Conservation (phyloP, 2,329 filamentous ascomycete species). For the Pestalotiopsis sp. region DNA sequence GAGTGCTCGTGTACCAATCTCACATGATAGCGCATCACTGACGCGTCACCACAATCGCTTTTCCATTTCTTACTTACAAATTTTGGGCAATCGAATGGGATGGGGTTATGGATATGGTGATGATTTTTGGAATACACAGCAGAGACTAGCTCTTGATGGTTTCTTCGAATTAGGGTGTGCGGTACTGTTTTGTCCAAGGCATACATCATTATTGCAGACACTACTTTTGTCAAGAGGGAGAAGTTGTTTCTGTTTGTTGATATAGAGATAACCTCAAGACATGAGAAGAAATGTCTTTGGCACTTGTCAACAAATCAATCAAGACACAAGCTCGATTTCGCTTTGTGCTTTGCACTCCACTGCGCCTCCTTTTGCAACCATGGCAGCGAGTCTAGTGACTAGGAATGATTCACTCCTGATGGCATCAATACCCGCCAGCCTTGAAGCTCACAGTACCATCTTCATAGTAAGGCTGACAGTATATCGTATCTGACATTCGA, state of each 20-base stretch:
- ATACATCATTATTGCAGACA: not conserved
- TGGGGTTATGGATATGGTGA: not conserved
- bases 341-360: not conserved
- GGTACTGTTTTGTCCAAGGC: not conserved
- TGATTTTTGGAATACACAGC: not conserved
- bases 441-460: no score
- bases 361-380: no score
- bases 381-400: no score
- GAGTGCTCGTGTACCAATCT: not conserved
- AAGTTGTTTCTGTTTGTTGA: not conserved
- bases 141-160: not conserved
- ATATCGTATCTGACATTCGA: no score
- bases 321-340: not conserved
- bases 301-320: not conserved
- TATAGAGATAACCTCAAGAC: not conserved
- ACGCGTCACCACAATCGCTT: not conserved
- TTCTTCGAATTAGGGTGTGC: not conserved
- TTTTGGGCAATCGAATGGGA: not conserved
- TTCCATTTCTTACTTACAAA: not conserved
- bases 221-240: not conserved
- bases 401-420: no score
- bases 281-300: not conserved
- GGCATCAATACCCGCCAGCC: no score
- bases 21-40: not conserved
- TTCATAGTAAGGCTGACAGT: no score